Evolutionary conservation across 2,329 filamentous ascomycete genomes (phyloP), one percentile per base, ranked within the genome.

Genomic region (Sarocladium strictum): DNA sequence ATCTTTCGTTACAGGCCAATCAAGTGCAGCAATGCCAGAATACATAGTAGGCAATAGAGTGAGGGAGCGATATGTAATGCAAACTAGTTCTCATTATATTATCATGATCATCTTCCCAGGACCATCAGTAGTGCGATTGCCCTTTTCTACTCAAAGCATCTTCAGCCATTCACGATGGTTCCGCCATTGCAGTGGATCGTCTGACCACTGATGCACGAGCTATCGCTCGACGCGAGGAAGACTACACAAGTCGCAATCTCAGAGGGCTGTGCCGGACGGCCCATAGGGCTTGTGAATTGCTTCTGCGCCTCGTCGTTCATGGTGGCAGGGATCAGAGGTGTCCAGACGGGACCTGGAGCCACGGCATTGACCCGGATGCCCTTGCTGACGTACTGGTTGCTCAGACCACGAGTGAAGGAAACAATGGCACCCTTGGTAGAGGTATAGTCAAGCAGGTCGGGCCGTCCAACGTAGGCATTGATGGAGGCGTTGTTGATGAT

Each of bases 401-500:
- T 86, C 23, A 94, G 73, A 0, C 80, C 87, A 33, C 89, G 84
- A 0, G 89, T 93, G 70, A 94, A 94, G 2, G 89, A 80, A 3
- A 93, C 72, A 60, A 94, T 86, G 54, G 87, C 89, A 33, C 88
- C 89, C 67, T 89, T 90, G 24, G 86, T 90, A 1, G 85, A 84
- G 0, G 88, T 91, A 72, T 94, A 93, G 69, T 94, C 89, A 50
- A 94, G 80, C 2, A 93, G 78, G 62, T 93, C 89, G 0, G 86
- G 85, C 1, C 88, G 86, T 37, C 89, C 89, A 56, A 91, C 81
- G 71, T 93, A 94, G 24, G 85, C 87, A 67, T 93, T 93, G 66
- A 94, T 85, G 29, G 87, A 91, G 43, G 88, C 85, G 66, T 90
- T 91, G 74, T 93, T 94, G 78, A 95, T 90, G 67, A 95, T 90